A percentile compares a stretch with the other conserved stretches of the same genome.
These are phyloP conservation scores for Apium graveolens DNA, from an alignment of 129 eudicot species.

Conservation along the genomic window DNA sequence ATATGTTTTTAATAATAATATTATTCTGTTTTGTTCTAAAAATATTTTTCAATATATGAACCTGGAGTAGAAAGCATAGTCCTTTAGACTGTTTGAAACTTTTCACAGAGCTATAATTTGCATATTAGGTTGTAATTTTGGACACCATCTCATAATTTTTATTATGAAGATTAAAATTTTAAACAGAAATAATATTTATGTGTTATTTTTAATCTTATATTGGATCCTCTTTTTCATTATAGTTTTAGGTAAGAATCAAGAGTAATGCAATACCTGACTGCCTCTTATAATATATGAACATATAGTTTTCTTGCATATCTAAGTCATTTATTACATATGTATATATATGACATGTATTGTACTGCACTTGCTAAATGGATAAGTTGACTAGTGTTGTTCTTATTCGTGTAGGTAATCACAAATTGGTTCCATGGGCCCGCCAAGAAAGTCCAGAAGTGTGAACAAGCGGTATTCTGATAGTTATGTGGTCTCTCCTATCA, in stretches of 20 bases:
- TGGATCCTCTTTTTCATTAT: background rate
- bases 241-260: background rate
- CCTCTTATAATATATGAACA: background rate
- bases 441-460: conserved; percentile 55
- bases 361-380: background rate
- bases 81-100: background rate
- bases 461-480: conserved; percentile 36
- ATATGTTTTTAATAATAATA: background rate
- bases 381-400: background rate
- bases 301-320: background rate
- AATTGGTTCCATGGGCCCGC: conserved; percentile 40
- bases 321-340: background rate
- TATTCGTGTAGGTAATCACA: conserved; percentile 5
- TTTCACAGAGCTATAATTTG: background rate
- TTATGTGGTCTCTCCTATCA: conserved; percentile 39
- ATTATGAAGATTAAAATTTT: background rate
- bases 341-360: background rate
- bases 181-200: background rate
- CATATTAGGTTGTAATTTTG: background rate
- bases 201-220: background rate
- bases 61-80: background rate
- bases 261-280: background rate
- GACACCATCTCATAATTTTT: background rate
- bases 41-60: background rate
- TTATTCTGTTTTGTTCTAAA: background rate